Evolutionary conservation across 2,329 filamentous ascomycete genomes (phyloP), one percentile per base, ranked within the genome.

Genomic region (Fusarium humuli): DNA sequence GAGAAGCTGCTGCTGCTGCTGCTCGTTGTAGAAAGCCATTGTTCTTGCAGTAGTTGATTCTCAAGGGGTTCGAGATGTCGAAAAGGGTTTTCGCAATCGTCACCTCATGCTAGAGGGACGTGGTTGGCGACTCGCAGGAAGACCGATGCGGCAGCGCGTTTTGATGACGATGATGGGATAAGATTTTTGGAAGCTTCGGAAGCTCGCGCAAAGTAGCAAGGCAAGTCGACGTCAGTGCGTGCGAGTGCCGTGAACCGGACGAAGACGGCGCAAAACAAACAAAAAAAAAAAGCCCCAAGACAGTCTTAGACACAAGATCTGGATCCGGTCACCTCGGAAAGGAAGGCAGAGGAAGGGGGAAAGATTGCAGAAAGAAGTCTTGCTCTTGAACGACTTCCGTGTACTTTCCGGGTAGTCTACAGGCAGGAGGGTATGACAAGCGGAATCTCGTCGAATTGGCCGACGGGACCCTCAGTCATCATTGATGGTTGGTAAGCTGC

Each of bases 1-100:
- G 64, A 88, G 77, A 75, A 83, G 80, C 80, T 84, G 80, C 78
- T 87, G 85, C 78, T 87, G 85, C 68, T 77, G 71, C 78, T 87
- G 85, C 69, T 77, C 71, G 65, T 62, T 64, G 71, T 76, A 74
- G 60, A 71, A 47, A 72, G 75, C 76, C 79, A 81, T 77, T 69
- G 70, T 77, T 69, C 69, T 71, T 49, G 49, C 50, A 45, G 56
- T 27, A 27, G 41, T 55, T 40, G 45, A 54, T 67, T 53, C 67
- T 68, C 54, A 45, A 14, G 7, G 41, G 56, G 40, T 53, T 56
- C 50, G 42, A 57, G 48, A 34, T 55, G 46, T 50, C 54, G 55
- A 34, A 46, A 46, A n/a, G 77, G 81, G 20, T 84, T 89, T 74
- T 87, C 87, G 72, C 78, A 81, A 1, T 77, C 82, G 41, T 85